phyloP scores from a whole-genome alignment of 2,329 filamentous ascomycete species.

The Clarireedia hainanense region DNA sequence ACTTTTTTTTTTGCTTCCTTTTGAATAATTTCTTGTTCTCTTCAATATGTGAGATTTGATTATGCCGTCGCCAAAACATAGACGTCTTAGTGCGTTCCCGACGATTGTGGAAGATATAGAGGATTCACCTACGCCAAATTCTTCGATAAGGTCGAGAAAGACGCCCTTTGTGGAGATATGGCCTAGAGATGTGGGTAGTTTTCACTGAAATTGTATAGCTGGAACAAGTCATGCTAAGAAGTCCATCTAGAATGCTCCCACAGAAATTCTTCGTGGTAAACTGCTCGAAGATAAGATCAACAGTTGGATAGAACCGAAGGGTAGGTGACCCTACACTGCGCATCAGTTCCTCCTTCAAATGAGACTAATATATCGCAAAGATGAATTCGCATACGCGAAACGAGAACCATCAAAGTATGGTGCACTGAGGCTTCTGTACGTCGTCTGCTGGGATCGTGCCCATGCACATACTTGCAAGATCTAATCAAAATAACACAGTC shows the following conservation, averaged over 20 bases:
- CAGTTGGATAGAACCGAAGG: constrained; percentile 1
- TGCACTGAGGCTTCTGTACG: constrained; percentile 4
- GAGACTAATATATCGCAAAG: background rate
- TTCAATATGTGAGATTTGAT: background rate
- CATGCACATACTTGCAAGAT: background rate
- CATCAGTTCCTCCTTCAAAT: background rate
- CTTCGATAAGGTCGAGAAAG: background rate
- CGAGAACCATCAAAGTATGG: background rate
- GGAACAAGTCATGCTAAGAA: background rate
- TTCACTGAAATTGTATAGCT: background rate
- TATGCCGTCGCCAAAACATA: background rate
- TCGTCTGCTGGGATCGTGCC: background rate
- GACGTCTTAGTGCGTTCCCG: constrained; percentile 2
- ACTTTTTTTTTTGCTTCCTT: background rate
- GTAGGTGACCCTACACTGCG: background rate
- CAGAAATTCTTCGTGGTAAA: background rate
- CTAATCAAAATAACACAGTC: background rate
- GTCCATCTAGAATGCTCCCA: background rate
- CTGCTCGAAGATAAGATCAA: background rate
- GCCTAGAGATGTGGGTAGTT: background rate
- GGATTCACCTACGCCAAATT: background rate
- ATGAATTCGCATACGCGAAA: background rate
- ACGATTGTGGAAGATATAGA: background rate
- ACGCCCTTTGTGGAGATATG: constrained; percentile 1
- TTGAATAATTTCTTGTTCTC: background rate